These are phyloP conservation scores for Austropuccinia psidii DNA, from an alignment of 1,284 basidiomycete species.

Conservation along the genomic window DNA sequence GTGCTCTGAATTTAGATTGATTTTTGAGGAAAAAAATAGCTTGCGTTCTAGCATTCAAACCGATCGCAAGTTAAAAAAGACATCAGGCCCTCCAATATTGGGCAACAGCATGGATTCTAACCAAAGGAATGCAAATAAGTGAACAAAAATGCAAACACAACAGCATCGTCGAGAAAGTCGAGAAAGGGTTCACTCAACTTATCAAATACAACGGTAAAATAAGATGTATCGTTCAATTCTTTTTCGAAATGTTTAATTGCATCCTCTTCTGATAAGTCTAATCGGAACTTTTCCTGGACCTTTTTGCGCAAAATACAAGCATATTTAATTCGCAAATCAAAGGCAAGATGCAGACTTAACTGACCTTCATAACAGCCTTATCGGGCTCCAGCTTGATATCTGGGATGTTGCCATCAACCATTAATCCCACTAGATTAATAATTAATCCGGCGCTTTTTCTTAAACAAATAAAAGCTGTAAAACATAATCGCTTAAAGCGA, in stretches of 20 bases:
- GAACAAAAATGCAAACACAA: not conserved
- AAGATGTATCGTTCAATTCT: constrained; percentile 86
- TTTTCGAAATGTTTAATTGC: constrained; percentile 95
- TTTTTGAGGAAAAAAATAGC: no score
- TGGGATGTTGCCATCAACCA: constrained; percentile 97
- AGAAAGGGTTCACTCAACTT: constrained; percentile 37
- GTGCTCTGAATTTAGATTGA: no score
- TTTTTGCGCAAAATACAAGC: constrained; percentile 46
- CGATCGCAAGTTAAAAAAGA: no score
- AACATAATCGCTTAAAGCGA: constrained; percentile 90
- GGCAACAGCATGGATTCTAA: constrained; percentile 59
- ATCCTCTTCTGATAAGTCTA: constrained; percentile 88
- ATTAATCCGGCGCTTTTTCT: constrained; percentile 94
- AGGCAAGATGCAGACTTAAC: not conserved
- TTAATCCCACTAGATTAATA: constrained; percentile 87
- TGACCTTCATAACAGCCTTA: constrained; percentile 56
- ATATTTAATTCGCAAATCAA: not conserved
- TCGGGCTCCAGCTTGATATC: constrained; percentile 76
- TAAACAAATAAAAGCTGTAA: constrained; percentile 89
- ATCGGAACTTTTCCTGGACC: constrained; percentile 91
- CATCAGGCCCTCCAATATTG: constrained; percentile 42
- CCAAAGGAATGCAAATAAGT: constrained; percentile 44
- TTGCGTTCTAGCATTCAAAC: no score
- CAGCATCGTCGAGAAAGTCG: not conserved
- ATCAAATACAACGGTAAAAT: constrained; percentile 75